These are phyloP conservation scores for Diaporthe australafricana DNA, from an alignment of 2,329 filamentous ascomycete species.

Conservation along the genomic window DNA sequence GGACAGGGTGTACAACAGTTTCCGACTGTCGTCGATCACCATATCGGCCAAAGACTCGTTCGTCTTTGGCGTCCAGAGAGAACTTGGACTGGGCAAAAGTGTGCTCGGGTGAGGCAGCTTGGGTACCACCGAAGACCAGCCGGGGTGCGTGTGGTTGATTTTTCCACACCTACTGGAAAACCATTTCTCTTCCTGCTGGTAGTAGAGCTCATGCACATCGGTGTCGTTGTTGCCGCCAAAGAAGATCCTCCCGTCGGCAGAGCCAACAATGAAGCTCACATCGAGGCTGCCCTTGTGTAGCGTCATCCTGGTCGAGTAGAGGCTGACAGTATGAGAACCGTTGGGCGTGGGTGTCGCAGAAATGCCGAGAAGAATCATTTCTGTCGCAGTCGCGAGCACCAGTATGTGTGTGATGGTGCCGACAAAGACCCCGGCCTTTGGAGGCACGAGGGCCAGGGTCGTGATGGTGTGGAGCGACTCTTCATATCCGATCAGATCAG, in stretches of 20 bases:
- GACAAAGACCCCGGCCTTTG: constrained; percentile 89
- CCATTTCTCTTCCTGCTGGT: constrained; percentile 98
- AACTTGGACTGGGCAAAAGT: constrained; percentile 55
- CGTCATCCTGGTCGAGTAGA: constrained; percentile 92
- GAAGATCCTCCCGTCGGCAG: constrained; percentile 90
- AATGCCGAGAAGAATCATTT: constrained; percentile 91
- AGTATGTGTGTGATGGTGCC: constrained; percentile 87
- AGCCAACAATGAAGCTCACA: constrained; percentile 83
- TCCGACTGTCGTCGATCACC: constrained; percentile 87
- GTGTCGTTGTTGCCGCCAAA: constrained; percentile 85
- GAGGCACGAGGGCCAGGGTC: constrained; percentile 87
- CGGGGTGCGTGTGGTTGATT: constrained; percentile 85
- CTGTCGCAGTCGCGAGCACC: constrained; percentile 86
- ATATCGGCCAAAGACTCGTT: constrained; percentile 81
- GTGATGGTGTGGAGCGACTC: constrained; percentile 90
- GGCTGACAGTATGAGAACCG: constrained; percentile 77
- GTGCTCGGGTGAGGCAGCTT: constrained; percentile 54
- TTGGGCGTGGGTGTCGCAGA: constrained; percentile 73
- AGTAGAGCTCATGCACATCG: constrained; percentile 93
- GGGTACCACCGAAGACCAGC: constrained; percentile 75
- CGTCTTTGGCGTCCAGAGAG: constrained; percentile 62
- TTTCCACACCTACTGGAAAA: constrained; percentile 90
- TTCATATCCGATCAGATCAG: constrained; percentile 91
- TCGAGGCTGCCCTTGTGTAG: constrained; percentile 81
- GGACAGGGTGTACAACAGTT: constrained; percentile 91